Conservation (phyloP, 2,329 filamentous ascomycete species). For the Gaeumannomyces sp. region DNA sequence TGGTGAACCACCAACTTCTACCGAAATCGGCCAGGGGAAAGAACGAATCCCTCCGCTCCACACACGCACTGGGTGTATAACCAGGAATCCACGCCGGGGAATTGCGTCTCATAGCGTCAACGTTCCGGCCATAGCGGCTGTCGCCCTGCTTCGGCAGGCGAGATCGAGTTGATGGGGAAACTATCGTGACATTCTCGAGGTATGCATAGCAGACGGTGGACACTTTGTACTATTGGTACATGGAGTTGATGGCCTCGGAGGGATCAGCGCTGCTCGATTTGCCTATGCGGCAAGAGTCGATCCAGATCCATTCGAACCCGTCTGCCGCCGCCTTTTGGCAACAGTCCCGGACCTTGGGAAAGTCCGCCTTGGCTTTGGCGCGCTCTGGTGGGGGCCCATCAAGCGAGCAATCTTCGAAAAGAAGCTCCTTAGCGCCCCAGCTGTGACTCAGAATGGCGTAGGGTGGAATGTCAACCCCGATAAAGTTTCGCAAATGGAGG, state of each 20-base stretch:
- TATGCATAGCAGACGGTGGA: constrained; percentile 29
- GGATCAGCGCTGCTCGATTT: constrained; percentile 28
- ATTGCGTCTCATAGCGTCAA: constrained; percentile 1
- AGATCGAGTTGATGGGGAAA: background rate
- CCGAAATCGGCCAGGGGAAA: background rate
- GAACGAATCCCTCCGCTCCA: too few species aligned
- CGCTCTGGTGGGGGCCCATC: background rate
- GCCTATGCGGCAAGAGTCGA: constrained; percentile 33
- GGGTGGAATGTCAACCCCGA: constrained; percentile 15
- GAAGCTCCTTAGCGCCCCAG: constrained; percentile 24
- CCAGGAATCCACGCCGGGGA: background rate
- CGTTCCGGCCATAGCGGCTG: too few species aligned
- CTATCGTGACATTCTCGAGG: constrained; percentile 20
- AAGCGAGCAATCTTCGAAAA: constrained; percentile 18
- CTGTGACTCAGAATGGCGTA: constrained; percentile 28
- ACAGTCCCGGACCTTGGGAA: constrained; percentile 20
- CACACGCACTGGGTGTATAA: too few species aligned
- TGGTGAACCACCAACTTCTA: constrained; percentile 13
- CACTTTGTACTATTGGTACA: constrained; percentile 26
- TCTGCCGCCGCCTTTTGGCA: constrained; percentile 20
- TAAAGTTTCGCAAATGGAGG: constrained; percentile 10
- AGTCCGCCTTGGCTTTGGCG: constrained; percentile 14
- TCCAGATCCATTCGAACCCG: constrained; percentile 26
- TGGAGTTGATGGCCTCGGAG: constrained; percentile 25
- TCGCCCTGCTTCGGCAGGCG: background rate